Evolutionary conservation across 305 asterid genomes (phyloP).

Genomic region (Fraxinus sp.): DNA sequence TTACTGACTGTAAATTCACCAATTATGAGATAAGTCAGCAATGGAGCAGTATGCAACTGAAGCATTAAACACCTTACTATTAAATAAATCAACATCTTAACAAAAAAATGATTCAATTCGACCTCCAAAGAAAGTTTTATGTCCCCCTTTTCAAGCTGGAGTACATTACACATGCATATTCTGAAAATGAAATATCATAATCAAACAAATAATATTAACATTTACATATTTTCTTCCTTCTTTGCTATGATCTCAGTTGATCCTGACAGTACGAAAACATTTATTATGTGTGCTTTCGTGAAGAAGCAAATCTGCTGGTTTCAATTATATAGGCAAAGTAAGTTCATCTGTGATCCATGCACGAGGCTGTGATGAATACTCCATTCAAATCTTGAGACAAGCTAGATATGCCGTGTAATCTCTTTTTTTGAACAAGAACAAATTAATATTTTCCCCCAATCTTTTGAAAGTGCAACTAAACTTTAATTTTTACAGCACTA

Average conservation of each 20-base stretch:
- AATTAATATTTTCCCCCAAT: neutral
- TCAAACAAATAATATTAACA: neutral
- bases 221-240: neutral
- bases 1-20: constrained; percentile 54
- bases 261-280: neutral
- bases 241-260: neutral
- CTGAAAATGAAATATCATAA: constrained; percentile 42
- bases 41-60: neutral
- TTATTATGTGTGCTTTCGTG: neutral
- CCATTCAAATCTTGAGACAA: constrained; percentile 88
- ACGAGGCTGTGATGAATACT: constrained; percentile 72
- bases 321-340: neutral
- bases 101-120: constrained; percentile 71
- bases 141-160: constrained; percentile 81
- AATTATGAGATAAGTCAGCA: constrained; percentile 15
- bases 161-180: constrained; percentile 70
- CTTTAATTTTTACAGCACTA: constrained; percentile 3
- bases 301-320: neutral
- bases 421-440: constrained; percentile 48
- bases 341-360: constrained; percentile 86
- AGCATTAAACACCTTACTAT: neutral
- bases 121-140: constrained; percentile 64
- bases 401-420: constrained; percentile 76
- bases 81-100: constrained; percentile 48
- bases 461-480: neutral